Evolutionary conservation across 169 alveolate species (phyloP), one percentile per base, ranked within the genome.

Genomic region (Babesia sp.): DNA sequence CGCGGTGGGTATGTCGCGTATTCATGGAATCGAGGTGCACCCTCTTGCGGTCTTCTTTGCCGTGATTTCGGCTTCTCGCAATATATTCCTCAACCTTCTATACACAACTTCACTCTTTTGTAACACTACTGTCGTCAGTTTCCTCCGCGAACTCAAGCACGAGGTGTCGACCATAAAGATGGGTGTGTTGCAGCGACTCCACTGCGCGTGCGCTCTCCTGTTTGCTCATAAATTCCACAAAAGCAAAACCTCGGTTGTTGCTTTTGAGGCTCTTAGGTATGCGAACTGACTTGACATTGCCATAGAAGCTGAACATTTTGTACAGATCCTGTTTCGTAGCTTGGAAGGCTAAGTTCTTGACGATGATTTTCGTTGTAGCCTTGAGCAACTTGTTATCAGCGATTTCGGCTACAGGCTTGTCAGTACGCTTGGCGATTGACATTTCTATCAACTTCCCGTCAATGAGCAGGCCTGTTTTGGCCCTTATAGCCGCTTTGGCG

Each of bases 291-390:
- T 88, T 93, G 14, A 95, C 90, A 41, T 91, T 91, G 20, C 98
- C 99, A 70, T 92, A 93, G 33, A 93, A 80, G 42, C 95, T 87
- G 87, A 97, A 96, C 76, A 97, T 90, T 54, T 90, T 91, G 61
- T 80, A 57, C 57, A 97, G 80, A 73, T 96, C 99, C 37, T 88
- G 87, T 55, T 89, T 93, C 4, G 96, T 92, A 29, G 98, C 98
- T 84, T 96, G 97, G 91, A 96, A 97, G 33, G 99, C 98, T 36
- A 97, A 74, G 70, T 96, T 96, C 87, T 93, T 95, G 20, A 97
- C 96, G 24, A 94, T 71, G 22, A 97, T 79, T 64, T 94, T 96
- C 74, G 94, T 92, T 31, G 94, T 74, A 11, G 81, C 79, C 72
- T 75, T 48, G 41, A 71, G 41, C 68, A 70, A 37, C 54, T 79